A percentile compares a stretch with the other conserved stretches of the same genome.
Conservation (phyloP, 495 filamentous ascomycete species). For the Trichoderma gamsii region DNA sequence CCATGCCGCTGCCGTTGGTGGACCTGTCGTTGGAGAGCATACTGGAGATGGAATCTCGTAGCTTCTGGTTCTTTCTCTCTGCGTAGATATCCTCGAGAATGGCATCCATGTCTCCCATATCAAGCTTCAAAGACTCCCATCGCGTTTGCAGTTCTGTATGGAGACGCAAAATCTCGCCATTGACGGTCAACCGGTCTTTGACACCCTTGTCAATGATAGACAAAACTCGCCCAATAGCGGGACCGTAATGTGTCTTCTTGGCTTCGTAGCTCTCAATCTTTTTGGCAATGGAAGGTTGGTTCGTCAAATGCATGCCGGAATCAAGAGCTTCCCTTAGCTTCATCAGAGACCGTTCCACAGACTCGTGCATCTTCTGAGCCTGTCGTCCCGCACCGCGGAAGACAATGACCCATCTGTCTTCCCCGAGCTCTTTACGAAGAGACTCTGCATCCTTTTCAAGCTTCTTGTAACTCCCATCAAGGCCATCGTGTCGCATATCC, state of each 20-base stretch:
- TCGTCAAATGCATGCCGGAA: conserved; percentile 61
- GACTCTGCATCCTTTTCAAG: conserved; percentile 84
- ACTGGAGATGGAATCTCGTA: conserved; percentile 90
- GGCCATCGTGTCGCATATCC: conserved; percentile 56
- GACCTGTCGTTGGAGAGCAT: conserved; percentile 84
- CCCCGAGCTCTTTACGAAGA: conserved; percentile 78
- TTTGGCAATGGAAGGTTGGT: conserved; percentile 59
- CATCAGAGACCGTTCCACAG: conserved; percentile 73
- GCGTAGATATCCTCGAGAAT: conserved; percentile 64
- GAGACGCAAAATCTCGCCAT: conserved; percentile 83
- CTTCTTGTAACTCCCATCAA: conserved; percentile 75
- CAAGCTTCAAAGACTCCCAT: conserved; percentile 67
- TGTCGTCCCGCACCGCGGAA: conserved; percentile 91
- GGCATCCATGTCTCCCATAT: conserved; percentile 69
- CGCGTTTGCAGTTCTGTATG: conserved; percentile 74
- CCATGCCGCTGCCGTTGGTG: conserved; percentile 60
- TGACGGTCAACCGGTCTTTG: conserved; percentile 83
- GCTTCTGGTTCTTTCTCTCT: conserved; percentile 61
- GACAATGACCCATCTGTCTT: conserved; percentile 91
- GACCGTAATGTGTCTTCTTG: conserved; percentile 90
- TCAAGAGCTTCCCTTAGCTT: conserved; percentile 81
- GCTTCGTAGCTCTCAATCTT: conserved; percentile 90
- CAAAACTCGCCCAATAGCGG: conserved; percentile 86
- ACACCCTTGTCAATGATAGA: conserved; percentile 89
- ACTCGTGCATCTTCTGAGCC: conserved; percentile 90